Conservation (phyloP, 2,329 filamentous ascomycete genomes). For the Coleophoma eucalyptorum region DNA sequence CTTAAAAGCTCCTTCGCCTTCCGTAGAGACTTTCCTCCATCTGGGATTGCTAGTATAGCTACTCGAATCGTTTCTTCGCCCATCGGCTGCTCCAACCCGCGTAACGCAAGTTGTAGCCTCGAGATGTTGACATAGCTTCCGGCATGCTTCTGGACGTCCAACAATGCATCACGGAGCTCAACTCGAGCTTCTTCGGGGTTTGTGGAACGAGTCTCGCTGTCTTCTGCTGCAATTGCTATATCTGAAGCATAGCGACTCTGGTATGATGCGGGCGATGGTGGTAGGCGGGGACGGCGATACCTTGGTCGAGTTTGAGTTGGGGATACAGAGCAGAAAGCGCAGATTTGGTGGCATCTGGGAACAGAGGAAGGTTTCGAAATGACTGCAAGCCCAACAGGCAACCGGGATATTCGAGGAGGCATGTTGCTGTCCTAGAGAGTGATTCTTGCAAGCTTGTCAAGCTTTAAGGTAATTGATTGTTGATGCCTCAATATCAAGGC, state of each 20-base stretch:
- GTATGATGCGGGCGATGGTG: slow-evolving; percentile 6
- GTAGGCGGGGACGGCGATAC: not conserved
- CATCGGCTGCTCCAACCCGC: slow-evolving; percentile 53
- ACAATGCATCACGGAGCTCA: slow-evolving; percentile 37
- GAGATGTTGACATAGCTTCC: slow-evolving; percentile 64
- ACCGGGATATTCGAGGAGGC: slow-evolving; percentile 25
- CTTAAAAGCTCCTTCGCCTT: slow-evolving; percentile 64
- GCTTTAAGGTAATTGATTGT: not conserved
- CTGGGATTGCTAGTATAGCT: slow-evolving; percentile 47
- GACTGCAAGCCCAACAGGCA: slow-evolving; percentile 13
- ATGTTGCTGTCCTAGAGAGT: slow-evolving; percentile 17
- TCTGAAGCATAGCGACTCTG: slow-evolving; percentile 12
- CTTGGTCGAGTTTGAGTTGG: not conserved
- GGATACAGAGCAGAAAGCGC: slow-evolving; percentile 20
- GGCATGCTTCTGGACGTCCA: slow-evolving; percentile 56
- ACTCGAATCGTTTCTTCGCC: slow-evolving; percentile 56
- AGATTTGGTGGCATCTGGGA: slow-evolving; percentile 11
- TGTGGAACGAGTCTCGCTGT: not conserved
- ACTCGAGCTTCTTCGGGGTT: slow-evolving; percentile 4
- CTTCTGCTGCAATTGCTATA: slow-evolving; percentile 1
- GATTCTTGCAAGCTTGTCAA: slow-evolving; percentile 3
- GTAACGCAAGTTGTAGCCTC: slow-evolving; percentile 66
- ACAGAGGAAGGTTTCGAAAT: slow-evolving; percentile 6
- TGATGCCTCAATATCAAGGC: not conserved
- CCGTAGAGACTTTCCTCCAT: slow-evolving; percentile 30